phyloP scores from a whole-genome alignment of 768 basidiomycete species.

The Boletus tylopilopsis region DNA sequence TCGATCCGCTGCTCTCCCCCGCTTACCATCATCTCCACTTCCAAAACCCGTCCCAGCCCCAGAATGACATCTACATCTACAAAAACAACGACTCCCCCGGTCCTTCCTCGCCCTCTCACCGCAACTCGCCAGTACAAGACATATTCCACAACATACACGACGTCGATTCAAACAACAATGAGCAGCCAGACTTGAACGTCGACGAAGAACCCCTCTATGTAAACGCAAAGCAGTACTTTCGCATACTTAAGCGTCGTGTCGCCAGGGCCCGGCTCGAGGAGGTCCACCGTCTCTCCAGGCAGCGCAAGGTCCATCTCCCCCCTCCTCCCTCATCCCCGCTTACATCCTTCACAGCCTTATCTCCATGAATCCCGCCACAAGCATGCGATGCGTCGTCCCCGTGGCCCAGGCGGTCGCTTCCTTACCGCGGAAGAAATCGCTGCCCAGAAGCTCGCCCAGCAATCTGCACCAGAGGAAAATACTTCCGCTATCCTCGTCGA shows the following conservation, averaged over 20 bases:
- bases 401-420: conserved; percentile 96
- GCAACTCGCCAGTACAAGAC: conserved; percentile 28
- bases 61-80: conserved; percentile 29
- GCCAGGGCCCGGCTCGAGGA: conserved; percentile 92
- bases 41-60: conserved; percentile 22
- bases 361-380: conserved; percentile 97
- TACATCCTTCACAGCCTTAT: conserved; percentile 65
- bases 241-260: conserved; percentile 92
- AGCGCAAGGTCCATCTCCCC: conserved; percentile 69
- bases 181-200: conserved; percentile 40
- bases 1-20: conserved; percentile 60
- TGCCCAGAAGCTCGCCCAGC: conserved; percentile 55
- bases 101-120: conserved; percentile 28
- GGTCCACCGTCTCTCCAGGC: conserved; percentile 85
- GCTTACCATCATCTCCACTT: conserved; percentile 47
- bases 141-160: conserved; percentile 32
- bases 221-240: conserved; percentile 98
- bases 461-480: conserved; percentile 25
- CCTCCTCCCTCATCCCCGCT: background rate
- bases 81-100: conserved; percentile 28
- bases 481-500: conserved; percentile 17
- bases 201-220: conserved; percentile 99
- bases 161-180: conserved; percentile 8
- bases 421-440: conserved; percentile 95
- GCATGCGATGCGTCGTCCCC: conserved; percentile 95